phyloP scores from a whole-genome alignment of 768 basidiomycete genomes.

The Podaxis sp. region DNA sequence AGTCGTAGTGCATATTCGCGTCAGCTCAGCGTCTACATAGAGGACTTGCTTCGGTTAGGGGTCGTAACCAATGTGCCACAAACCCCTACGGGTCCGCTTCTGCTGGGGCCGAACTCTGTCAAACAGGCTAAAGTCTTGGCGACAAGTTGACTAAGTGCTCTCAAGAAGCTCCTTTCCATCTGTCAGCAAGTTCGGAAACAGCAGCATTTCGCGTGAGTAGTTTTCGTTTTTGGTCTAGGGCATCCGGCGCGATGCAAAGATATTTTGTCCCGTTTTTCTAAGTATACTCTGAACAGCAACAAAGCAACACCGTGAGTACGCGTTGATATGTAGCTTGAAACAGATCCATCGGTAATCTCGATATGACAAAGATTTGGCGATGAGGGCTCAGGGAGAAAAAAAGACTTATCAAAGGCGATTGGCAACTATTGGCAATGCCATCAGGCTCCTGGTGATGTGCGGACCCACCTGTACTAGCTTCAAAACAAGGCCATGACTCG shows the following conservation, averaged over 20 bases:
- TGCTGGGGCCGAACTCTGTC: background rate
- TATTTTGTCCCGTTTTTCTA: background rate
- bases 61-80: constrained; percentile 1
- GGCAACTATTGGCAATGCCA: too few species aligned
- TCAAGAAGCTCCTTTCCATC: background rate
- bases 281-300: background rate
- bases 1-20: background rate
- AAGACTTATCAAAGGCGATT: background rate
- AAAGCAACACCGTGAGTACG: background rate
- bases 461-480: too few species aligned
- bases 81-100: background rate
- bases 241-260: too few species aligned
- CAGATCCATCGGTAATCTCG: background rate
- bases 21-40: background rate
- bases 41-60: background rate
- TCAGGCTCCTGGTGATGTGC: too few species aligned
- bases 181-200: background rate
- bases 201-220: background rate
- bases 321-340: background rate
- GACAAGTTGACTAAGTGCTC: too few species aligned
- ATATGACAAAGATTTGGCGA: background rate
- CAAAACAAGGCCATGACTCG: too few species aligned
- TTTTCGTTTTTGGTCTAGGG: background rate
- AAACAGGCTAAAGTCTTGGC: too few species aligned
- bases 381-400: background rate